A percentile compares a stretch with the other conserved stretches of the same genome.
These are phyloP conservation scores for Fraxinus sp. DNA, from an alignment of 305 asterid species.

Conservation along the genomic window DNA sequence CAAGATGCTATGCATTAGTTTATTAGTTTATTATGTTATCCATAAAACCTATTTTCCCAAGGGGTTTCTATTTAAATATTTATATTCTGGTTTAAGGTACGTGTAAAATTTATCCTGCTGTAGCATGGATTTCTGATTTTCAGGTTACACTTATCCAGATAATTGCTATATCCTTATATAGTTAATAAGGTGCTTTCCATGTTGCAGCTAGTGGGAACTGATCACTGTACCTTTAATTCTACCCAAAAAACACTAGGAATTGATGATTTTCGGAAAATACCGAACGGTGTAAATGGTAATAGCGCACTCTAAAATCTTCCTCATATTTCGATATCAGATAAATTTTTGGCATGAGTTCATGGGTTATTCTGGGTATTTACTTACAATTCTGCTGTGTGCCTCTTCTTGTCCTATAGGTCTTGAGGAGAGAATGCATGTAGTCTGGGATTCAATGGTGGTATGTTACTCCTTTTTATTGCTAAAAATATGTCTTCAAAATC, in stretches of 20 bases:
- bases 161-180: not conserved
- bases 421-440: conserved; percentile 96
- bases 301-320: not conserved
- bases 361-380: not conserved
- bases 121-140: conserved; percentile 10
- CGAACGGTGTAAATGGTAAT: conserved; percentile 94
- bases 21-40: not conserved
- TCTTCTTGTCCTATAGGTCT: conserved; percentile 49
- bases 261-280: conserved; percentile 89
- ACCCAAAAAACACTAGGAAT: conserved; percentile 82
- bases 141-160: not conserved
- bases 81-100: not conserved
- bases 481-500: not conserved
- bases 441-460: conserved; percentile 99
- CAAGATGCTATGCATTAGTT: not conserved
- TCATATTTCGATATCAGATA: not conserved
- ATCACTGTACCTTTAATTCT: conserved; percentile 91
- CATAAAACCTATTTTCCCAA: not conserved
- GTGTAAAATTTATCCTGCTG: not conserved
- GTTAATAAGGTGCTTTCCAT: conserved; percentile 24
- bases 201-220: conserved; percentile 95
- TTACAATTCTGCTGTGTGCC: conserved; percentile 7
- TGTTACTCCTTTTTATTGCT: conserved; percentile 24
- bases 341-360: not conserved
- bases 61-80: not conserved